Conservation (phyloP, 2,329 filamentous ascomycete species). For the Microcyclospora tardicrescens region DNA sequence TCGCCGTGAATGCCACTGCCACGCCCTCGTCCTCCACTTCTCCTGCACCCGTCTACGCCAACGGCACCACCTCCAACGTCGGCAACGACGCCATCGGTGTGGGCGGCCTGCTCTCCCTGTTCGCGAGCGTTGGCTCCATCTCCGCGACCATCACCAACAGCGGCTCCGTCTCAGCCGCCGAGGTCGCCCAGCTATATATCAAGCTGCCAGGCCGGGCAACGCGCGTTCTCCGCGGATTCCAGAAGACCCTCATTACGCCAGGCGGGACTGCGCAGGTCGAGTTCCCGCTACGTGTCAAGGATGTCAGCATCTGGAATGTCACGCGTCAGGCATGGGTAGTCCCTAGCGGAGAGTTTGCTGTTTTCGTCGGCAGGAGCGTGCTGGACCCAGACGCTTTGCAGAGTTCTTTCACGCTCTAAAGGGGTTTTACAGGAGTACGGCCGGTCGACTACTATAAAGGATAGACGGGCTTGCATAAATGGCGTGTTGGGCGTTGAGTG, state of each 20-base stretch:
- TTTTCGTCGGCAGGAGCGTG: slow-evolving; percentile 34
- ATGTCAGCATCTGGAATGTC: slow-evolving; percentile 39
- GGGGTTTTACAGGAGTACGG: slow-evolving; percentile 7
- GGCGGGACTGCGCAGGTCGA: slow-evolving; percentile 20
- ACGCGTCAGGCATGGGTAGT: slow-evolving; percentile 38
- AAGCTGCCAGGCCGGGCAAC: slow-evolving; percentile 18
- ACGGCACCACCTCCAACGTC: slow-evolving; percentile 18
- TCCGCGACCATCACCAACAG: slow-evolving; percentile 40
- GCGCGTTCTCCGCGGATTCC: slow-evolving; percentile 21
- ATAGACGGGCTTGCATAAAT: not conserved
- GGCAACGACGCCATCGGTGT: slow-evolving; percentile 11
- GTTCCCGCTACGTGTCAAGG: slow-evolving; percentile 29
- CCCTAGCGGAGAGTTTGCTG: slow-evolving; percentile 29
- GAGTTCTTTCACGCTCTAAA: slow-evolving; percentile 10
- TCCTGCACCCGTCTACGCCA: slow-evolving; percentile 13
- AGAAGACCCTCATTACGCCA: slow-evolving; percentile 18
- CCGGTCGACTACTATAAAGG: not conserved
- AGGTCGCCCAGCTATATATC: slow-evolving; percentile 39
- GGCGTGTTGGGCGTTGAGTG: slow-evolving; percentile 1
- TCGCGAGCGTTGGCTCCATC: slow-evolving; percentile 37
- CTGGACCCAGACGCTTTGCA: slow-evolving; percentile 12
- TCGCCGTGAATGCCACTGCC: slow-evolving; percentile 16
- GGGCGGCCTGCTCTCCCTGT: slow-evolving; percentile 27
- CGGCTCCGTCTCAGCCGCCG: slow-evolving; percentile 35
- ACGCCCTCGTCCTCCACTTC: slow-evolving; percentile 9